Evolutionary conservation across 768 basidiomycete species (phyloP).

Genomic region (Panellus pusillus): DNA sequence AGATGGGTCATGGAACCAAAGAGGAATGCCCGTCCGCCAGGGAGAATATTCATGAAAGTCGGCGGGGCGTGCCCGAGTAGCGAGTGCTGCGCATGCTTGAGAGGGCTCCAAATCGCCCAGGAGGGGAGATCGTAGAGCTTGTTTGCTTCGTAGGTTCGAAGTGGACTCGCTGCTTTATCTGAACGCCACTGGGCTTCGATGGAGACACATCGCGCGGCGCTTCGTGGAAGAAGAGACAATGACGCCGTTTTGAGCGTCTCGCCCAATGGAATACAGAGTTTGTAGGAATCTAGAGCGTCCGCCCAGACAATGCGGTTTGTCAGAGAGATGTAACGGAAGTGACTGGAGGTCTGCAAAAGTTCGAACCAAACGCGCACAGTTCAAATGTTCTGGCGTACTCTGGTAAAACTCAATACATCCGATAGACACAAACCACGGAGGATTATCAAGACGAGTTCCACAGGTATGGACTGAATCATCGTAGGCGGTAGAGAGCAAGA

Average conservation of each 20-base stretch:
- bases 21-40: slow-evolving; percentile 16
- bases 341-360: slow-evolving; percentile 4
- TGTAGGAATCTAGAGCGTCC: slow-evolving; percentile 10
- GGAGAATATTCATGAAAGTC: slow-evolving; percentile 13
- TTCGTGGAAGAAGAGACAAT: slow-evolving; percentile 1
- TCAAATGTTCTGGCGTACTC: not conserved
- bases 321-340: slow-evolving; percentile 11
- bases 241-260: slow-evolving; percentile 16
- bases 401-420: slow-evolving; percentile 11
- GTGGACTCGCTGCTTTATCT: not conserved
- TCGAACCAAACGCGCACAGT: not conserved
- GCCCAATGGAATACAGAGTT: slow-evolving; percentile 10
- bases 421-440: slow-evolving; percentile 7
- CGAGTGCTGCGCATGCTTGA: not conserved
- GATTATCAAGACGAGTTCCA: not conserved
- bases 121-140: slow-evolving; percentile 14
- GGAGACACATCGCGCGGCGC: slow-evolving; percentile 7
- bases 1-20: slow-evolving; percentile 14
- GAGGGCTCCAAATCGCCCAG: slow-evolving; percentile 13
- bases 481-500: no score
- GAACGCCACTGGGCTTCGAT: slow-evolving; percentile 3
- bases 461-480: no score
- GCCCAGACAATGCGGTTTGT: slow-evolving; percentile 12
- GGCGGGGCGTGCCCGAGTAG: slow-evolving; percentile 13
- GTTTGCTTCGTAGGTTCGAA: slow-evolving; percentile 8